Percentiles rank a stretch among this genome's conserved stretches.
Conservation (phyloP, 768 basidiomycete genomes). For the Pholiota conissans region DNA sequence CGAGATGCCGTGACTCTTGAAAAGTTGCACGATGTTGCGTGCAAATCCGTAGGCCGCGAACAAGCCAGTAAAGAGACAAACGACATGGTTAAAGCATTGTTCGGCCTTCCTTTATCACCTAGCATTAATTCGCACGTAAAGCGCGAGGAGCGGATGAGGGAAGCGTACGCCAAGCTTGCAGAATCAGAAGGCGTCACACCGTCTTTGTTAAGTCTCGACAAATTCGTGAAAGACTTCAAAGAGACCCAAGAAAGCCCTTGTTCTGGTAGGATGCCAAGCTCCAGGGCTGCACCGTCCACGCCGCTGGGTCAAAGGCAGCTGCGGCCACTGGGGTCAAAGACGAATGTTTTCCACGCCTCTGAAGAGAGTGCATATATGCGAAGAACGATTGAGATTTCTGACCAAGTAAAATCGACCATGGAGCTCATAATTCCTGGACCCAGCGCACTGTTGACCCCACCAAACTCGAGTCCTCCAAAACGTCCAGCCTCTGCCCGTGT, state of each 20-base stretch:
- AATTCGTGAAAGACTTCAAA: slow-evolving; percentile 10
- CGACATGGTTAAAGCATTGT: slow-evolving; percentile 38
- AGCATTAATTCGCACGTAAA: slow-evolving; percentile 27
- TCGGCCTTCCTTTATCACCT: slow-evolving; percentile 38
- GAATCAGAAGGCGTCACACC: not conserved
- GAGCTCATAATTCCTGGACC: not conserved
- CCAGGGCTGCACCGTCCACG: not conserved
- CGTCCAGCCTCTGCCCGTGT: not conserved
- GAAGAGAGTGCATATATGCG: not conserved
- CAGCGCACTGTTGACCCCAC: not conserved
- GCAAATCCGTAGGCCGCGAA: slow-evolving; percentile 54
- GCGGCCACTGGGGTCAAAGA: slow-evolving; percentile 4
- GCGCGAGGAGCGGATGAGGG: not conserved
- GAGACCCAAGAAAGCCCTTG: not conserved
- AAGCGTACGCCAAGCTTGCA: not conserved
- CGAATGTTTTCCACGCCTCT: slow-evolving; percentile 2
- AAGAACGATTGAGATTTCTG: not conserved
- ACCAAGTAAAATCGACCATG: not conserved
- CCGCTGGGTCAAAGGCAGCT: not conserved
- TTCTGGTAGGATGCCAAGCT: not conserved
- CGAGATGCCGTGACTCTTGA: slow-evolving; percentile 48
- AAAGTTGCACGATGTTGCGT: slow-evolving; percentile 55
- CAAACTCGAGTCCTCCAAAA: slow-evolving; percentile 1
- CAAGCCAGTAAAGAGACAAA: slow-evolving; percentile 47
- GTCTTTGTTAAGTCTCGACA: not conserved